Conservation (phyloP, 306 rosid species). For the Trichosanthes cucumerina region DNA sequence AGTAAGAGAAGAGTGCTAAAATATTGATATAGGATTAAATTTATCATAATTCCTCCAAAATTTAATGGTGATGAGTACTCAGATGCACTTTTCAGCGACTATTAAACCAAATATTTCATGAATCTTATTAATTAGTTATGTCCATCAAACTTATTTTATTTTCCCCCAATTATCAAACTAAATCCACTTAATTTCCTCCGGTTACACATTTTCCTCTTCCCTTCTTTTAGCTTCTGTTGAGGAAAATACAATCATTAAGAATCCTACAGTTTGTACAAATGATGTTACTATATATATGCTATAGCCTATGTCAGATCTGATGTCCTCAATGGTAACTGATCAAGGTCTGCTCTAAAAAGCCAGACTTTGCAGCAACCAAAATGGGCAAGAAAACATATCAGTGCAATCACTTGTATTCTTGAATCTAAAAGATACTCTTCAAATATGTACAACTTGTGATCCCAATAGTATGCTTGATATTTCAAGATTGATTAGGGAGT, state of each 20-base stretch:
- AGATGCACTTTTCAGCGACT: no score
- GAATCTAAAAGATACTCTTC: neutral
- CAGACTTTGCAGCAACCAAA: neutral
- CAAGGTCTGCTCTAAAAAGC: neutral
- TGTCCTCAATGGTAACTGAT: neutral
- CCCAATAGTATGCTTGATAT: neutral
- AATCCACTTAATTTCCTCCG: neutral
- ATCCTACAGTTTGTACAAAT: neutral
- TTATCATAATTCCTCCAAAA: no score
- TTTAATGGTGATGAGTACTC: no score
- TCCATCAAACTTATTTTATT: neutral
- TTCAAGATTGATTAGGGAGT: constrained; percentile 56
- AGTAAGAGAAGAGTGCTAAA: no score
- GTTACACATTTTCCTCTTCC: neutral
- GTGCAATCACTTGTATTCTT: neutral
- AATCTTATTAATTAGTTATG: no score
- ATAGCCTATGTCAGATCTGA: neutral
- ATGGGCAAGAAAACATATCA: neutral
- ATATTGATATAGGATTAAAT: no score
- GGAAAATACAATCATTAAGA: neutral
- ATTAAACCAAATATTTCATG: no score
- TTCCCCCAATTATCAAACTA: neutral
- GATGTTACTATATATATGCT: neutral
- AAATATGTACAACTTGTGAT: neutral
- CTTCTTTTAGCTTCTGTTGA: neutral